Conservation (phyloP, 1,284 basidiomycete genomes). For the Cystobasidium sp. region DNA sequence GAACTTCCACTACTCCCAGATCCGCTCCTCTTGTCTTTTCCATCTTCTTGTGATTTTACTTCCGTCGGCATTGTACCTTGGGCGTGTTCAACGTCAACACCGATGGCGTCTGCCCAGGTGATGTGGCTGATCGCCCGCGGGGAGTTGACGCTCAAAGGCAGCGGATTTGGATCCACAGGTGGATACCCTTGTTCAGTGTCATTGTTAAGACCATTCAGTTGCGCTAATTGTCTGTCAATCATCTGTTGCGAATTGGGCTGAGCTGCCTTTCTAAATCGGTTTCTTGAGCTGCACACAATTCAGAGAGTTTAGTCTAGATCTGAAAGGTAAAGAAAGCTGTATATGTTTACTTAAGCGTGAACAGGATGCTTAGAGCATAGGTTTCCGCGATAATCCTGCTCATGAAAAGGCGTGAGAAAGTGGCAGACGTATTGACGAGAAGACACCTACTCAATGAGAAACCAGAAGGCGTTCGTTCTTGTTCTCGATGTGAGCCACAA, state of each 20-base stretch:
- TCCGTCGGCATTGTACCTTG: too few species aligned
- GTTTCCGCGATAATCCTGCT: constrained; percentile 37
- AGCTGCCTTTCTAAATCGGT: constrained; percentile 16
- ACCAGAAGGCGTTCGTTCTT: constrained; percentile 39
- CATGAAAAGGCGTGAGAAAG: background rate
- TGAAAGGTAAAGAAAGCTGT: background rate
- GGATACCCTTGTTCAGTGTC: background rate
- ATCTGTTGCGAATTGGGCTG: constrained; percentile 48
- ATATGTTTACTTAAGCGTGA: constrained; percentile 35
- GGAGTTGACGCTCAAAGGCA: background rate
- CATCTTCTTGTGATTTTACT: too few species aligned
- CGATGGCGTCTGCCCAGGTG: too few species aligned
- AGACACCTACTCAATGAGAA: constrained; percentile 31
- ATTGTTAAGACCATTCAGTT: background rate
- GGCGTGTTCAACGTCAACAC: too few species aligned
- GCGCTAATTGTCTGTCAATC: constrained; percentile 55
- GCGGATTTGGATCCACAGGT: background rate
- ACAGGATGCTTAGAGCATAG: constrained; percentile 40
- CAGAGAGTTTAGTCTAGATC: background rate
- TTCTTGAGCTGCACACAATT: constrained; percentile 8
- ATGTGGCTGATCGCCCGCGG: too few species aligned
- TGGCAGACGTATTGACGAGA: background rate
- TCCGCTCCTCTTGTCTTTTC: too few species aligned
- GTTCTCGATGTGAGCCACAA: constrained; percentile 40
- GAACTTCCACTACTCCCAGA: too few species aligned